Evolutionary conservation across 257 asterid genomes (phyloP).

Genomic region (Leonotis leonurus): DNA sequence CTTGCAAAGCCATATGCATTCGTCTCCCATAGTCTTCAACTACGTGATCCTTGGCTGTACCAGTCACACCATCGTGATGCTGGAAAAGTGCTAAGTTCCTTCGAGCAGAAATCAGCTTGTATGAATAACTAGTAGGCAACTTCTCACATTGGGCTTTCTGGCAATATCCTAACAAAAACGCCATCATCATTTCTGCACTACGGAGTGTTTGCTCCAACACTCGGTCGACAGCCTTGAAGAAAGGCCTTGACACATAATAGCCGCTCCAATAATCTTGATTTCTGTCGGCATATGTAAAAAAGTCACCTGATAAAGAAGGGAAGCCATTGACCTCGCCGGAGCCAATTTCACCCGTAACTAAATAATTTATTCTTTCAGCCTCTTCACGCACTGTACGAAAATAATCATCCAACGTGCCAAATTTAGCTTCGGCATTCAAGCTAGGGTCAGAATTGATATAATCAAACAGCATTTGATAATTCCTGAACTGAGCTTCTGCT

Average conservation of each 20-base stretch:
- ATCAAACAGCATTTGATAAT: constrained; percentile 84
- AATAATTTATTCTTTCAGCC: constrained; percentile 75
- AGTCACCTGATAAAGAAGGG: constrained; percentile 91
- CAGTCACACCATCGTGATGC: constrained; percentile 99
- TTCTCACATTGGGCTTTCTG: constrained; percentile 84
- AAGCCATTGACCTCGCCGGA: constrained; percentile 84
- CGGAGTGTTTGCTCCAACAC: constrained; percentile 95
- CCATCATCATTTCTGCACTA: constrained; percentile 90
- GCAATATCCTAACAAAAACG: constrained; percentile 78
- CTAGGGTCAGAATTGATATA: constrained; percentile 78
- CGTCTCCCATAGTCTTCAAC: constrained; percentile 86
- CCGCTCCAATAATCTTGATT: constrained; percentile 99
- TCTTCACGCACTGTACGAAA: constrained; percentile 73
- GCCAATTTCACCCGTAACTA: constrained; percentile 64
- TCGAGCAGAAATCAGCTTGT: constrained; percentile 88
- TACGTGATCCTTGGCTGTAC: constrained; percentile 94
- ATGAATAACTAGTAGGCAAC: constrained; percentile 72
- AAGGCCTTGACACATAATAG: constrained; percentile 94
- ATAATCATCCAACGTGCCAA: constrained; percentile 93
- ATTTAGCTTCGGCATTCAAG: constrained; percentile 87
- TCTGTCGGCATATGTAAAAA: constrained; percentile 93
- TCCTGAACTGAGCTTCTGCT: constrained; percentile 98
- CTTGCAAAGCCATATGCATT: constrained; percentile 86
- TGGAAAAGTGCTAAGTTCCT: constrained; percentile 88
- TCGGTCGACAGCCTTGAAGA: constrained; percentile 96